Evolutionary conservation across 2,329 filamentous ascomycete species (phyloP).

Genomic region (Remersonia thermophila): DNA sequence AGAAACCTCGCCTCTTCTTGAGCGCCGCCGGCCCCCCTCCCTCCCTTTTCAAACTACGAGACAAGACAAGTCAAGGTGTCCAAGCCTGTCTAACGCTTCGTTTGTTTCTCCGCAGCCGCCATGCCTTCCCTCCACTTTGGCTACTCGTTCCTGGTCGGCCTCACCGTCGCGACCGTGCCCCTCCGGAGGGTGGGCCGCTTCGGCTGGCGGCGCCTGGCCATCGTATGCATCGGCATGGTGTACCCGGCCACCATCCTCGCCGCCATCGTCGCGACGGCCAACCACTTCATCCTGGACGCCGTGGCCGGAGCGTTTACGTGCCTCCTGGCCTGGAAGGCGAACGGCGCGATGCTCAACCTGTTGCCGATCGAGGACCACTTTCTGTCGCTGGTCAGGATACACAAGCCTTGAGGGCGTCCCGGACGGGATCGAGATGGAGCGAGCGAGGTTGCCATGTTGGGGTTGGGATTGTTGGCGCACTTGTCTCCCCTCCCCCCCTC

Average conservation of each 20-base stretch:
- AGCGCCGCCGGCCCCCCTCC: too few species aligned
- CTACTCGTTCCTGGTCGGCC: conserved; percentile 59
- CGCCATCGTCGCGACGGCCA: conserved; percentile 59
- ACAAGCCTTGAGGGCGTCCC: conserved; percentile 40
- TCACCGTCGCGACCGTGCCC: conserved; percentile 56
- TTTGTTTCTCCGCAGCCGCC: conserved; percentile 34
- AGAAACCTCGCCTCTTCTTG: too few species aligned
- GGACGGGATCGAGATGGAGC: too few species aligned
- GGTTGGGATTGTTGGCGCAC: too few species aligned
- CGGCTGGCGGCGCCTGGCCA: conserved; percentile 35
- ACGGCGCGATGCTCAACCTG: conserved; percentile 47
- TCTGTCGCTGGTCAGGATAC: conserved; percentile 47
- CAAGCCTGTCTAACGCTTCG: too few species aligned
- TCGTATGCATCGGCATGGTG: conserved; percentile 39
- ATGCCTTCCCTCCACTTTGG: conserved; percentile 70
- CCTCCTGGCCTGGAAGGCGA: conserved; percentile 47
- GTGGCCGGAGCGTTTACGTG: conserved; percentile 57
- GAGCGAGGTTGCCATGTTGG: too few species aligned
- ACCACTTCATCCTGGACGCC: conserved; percentile 62
- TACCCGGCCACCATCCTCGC: conserved; percentile 55
- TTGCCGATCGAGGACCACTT: conserved; percentile 57
- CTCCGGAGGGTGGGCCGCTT: conserved; percentile 40
- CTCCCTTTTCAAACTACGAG: too few species aligned
- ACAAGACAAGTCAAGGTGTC: too few species aligned
- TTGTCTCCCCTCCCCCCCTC: too few species aligned